Evolutionary conservation across 371 early-diverging fungal species (phyloP), one percentile per base, ranked within the genome.

Genomic region (Synchytrium microbalum): DNA sequence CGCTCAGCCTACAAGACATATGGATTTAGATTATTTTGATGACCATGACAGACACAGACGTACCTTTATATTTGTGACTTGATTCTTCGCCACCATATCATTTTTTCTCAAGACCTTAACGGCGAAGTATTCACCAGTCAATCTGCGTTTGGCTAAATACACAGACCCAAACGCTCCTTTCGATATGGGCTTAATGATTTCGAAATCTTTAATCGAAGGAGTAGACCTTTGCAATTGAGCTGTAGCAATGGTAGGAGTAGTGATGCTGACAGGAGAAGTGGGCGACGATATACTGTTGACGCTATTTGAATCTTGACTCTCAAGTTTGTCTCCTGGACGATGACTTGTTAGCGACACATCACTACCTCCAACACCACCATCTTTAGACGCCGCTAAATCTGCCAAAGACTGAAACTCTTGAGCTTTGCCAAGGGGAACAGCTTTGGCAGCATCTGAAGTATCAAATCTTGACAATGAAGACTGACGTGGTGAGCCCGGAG

Each of bases 101-200:
- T 88, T 84, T 65, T 94, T 94, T 32, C 86, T 84, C 38, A 94
- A 72, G 3, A 91, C 91, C 62, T 94, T 94, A 78, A 94, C 91
- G 0, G 94, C 94, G 75, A 78, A 92, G 59, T 90, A 90, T 58
- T 92, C 91, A 1, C 92, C 92, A 0, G 94, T 92, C 0, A 86
- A 73, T 32, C 86, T 76, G 67, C 92, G 92, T 64, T 89, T 90
- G 1, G 94, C 90, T 25, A 94, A 71, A 63, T 86, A 92, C 0
- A 94, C 94, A 2, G 89, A 87, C 0, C 94, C 94, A 79, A 90
- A 94, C 0, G 94, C 94, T 2, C 94, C 94, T 70, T 90, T 90
- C 60, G 88, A 88, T 54, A 93, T 93, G 0, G 94, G 92, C 67
- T 93, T 93, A 70, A 93, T 87, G 58, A 94, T 88, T 59, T 92